Evolutionary conservation across 176 grass and related monocot species (phyloP).

Genomic region (Panicum miliaceum): DNA sequence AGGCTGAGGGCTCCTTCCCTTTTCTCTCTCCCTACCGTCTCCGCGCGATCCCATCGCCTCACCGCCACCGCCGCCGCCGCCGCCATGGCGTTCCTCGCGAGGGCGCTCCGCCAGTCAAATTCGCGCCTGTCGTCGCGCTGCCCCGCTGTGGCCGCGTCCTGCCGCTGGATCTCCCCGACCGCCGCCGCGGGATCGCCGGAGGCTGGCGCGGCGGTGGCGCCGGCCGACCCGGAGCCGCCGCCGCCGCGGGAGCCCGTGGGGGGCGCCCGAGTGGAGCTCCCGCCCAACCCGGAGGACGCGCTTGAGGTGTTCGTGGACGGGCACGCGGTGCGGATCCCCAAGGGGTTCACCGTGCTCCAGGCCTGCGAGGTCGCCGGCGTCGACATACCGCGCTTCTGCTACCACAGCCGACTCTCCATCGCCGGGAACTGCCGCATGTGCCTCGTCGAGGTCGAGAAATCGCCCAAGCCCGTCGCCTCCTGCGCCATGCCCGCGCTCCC

Average conservation of each 20-base stretch:
- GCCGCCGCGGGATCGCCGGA: conserved; percentile 59
- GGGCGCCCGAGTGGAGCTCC: conserved; percentile 68
- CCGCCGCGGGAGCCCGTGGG: conserved; percentile 61
- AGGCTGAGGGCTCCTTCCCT: conserved; percentile 6
- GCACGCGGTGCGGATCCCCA: conserved; percentile 90
- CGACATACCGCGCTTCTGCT: conserved; percentile 95
- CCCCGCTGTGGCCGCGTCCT: conserved; percentile 29
- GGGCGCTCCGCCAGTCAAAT: conserved; percentile 70
- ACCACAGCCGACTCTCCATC: conserved; percentile 90
- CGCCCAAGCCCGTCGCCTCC: conserved; percentile 97
- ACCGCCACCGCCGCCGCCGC: not conserved
- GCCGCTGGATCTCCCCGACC: conserved; percentile 86
- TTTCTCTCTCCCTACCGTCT: not conserved
- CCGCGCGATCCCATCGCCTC: conserved; percentile 51
- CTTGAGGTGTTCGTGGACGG: conserved; percentile 98
- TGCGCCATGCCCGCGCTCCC: conserved; percentile 98
- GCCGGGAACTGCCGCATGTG: conserved; percentile 99
- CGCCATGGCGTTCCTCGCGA: conserved; percentile 78
- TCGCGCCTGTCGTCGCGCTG: conserved; percentile 45
- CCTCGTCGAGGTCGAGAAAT: conserved; percentile 99
- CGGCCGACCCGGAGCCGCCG: conserved; percentile 54
- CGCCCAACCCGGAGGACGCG: conserved; percentile 74
- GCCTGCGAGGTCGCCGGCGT: conserved; percentile 97
- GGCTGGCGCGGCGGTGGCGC: conserved; percentile 49
- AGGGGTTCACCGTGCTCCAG: conserved; percentile 95